Percentiles rank a stretch among this genome's conserved stretches.
phyloP scores from a whole-genome alignment of 2,329 filamentous ascomycete genomes.

The Talaromyces sp. region DNA sequence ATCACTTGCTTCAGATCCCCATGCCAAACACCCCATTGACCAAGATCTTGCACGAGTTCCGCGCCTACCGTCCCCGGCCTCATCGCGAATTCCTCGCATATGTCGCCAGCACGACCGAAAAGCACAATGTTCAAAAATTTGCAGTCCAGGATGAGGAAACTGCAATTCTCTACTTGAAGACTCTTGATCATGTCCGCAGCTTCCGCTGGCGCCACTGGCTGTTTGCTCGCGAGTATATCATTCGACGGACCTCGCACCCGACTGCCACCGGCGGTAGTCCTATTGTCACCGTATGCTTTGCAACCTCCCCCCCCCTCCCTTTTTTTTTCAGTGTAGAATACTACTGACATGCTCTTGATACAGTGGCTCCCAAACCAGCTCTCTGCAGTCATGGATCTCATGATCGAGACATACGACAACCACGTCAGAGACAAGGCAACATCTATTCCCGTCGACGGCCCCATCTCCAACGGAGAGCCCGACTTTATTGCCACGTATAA shows the following conservation, averaged over 20 bases:
- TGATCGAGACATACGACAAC: constrained; percentile 42
- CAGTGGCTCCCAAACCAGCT: constrained; percentile 47
- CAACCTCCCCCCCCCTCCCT: too few species aligned
- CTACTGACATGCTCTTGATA: not conserved
- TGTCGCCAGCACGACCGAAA: constrained; percentile 55
- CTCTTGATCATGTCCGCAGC: constrained; percentile 44
- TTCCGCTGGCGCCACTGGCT: constrained; percentile 49
- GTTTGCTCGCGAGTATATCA: constrained; percentile 47
- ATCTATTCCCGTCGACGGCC: constrained; percentile 5
- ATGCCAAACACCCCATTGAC: constrained; percentile 91
- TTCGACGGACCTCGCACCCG: constrained; percentile 41
- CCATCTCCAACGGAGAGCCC: constrained; percentile 9
- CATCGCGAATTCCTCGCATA: constrained; percentile 79
- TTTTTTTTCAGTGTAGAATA: not conserved
- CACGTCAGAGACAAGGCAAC: constrained; percentile 30
- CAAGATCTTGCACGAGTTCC: constrained; percentile 81
- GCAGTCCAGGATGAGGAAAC: constrained; percentile 35
- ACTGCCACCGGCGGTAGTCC: constrained; percentile 47
- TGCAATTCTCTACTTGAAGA: constrained; percentile 40
- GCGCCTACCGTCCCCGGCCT: constrained; percentile 81
- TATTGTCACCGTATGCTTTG: constrained; percentile 40
- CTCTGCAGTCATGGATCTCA: constrained; percentile 46
- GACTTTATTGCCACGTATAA: constrained; percentile 20
- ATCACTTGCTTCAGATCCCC: constrained; percentile 77
- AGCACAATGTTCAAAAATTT: constrained; percentile 37